A percentile compares a stretch with the other conserved stretches of the same genome.
These are phyloP conservation scores for Tricholoma furcatifolium DNA, from an alignment of 768 basidiomycete species.

Conservation along the genomic window DNA sequence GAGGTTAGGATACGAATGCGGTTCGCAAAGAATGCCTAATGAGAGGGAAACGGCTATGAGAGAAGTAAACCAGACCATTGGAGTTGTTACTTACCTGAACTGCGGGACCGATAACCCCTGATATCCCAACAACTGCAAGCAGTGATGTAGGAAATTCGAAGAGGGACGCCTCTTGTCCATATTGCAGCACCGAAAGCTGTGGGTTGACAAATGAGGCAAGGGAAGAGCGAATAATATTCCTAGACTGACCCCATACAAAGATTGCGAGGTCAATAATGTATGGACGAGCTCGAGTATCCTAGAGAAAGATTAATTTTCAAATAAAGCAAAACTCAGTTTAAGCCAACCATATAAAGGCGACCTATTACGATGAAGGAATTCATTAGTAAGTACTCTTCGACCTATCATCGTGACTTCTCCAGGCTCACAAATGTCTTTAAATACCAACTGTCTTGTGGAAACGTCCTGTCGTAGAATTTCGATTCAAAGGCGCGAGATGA, in stretches of 20 bases:
- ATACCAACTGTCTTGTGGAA: slow-evolving; percentile 3
- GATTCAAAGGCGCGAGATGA: background rate
- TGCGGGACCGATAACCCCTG: slow-evolving; percentile 10
- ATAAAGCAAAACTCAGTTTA: background rate
- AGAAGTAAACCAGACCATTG: background rate
- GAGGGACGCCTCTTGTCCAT: slow-evolving; percentile 5
- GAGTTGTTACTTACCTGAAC: slow-evolving; percentile 5
- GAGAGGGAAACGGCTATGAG: background rate
- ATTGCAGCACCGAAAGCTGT: slow-evolving; percentile 10
- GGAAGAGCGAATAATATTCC: background rate
- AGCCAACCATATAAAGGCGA: slow-evolving; percentile 10
- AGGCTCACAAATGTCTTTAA: slow-evolving; percentile 11
- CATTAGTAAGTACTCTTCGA: background rate
- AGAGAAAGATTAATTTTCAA: background rate
- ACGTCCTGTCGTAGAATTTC: slow-evolving; percentile 5
- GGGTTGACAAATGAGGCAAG: background rate
- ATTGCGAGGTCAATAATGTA: slow-evolving; percentile 9
- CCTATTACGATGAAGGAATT: slow-evolving; percentile 6
- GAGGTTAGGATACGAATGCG: slow-evolving; percentile 7
- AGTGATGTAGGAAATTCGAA: slow-evolving; percentile 1
- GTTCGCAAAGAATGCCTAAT: slow-evolving; percentile 18
- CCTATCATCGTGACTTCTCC: background rate
- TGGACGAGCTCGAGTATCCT: slow-evolving; percentile 13
- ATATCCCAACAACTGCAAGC: background rate
- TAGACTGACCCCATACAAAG: slow-evolving; percentile 9